Conservation (phyloP, 129 eudicot species). For the Flaveria linearis region DNA sequence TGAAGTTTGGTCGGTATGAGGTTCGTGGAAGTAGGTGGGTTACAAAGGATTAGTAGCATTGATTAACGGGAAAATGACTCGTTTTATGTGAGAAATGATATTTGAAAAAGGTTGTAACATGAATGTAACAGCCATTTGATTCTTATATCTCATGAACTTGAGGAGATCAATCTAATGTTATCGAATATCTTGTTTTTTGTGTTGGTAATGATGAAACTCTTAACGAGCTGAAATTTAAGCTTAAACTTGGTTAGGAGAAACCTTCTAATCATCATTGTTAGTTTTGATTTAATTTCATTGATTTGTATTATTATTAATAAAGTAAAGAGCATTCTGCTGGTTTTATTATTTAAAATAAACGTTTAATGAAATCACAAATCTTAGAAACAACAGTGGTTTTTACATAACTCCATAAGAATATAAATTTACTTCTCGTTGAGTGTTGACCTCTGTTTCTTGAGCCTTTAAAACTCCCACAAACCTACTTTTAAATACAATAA, state of each 20-base stretch:
- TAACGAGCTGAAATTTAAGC: too few species aligned
- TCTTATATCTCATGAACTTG: background rate
- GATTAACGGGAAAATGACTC: background rate
- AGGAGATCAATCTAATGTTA: background rate
- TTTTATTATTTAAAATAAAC: too few species aligned
- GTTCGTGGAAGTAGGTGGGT: slow-evolving; percentile 89
- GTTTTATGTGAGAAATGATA: background rate
- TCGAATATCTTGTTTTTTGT: background rate
- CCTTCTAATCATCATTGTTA: too few species aligned
- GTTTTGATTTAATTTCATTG: too few species aligned
- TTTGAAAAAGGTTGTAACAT: background rate
- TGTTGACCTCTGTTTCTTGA: slow-evolving; percentile 13
- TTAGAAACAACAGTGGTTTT: too few species aligned
- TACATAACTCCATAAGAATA: too few species aligned
- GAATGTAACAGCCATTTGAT: background rate
- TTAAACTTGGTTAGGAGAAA: too few species aligned
- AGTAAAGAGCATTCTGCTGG: too few species aligned
- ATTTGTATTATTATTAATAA: too few species aligned
- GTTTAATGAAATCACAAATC: too few species aligned
- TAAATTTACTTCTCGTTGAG: background rate
- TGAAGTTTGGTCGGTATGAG: slow-evolving; percentile 54
- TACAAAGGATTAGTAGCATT: slow-evolving; percentile 58
- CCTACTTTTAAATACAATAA: background rate
- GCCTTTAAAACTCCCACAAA: background rate
- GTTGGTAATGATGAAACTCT: background rate